Base-by-base conservation (phyloP, 2,329 filamentous ascomycete species). In the Fusarium neocosmosporiellum region DNA sequence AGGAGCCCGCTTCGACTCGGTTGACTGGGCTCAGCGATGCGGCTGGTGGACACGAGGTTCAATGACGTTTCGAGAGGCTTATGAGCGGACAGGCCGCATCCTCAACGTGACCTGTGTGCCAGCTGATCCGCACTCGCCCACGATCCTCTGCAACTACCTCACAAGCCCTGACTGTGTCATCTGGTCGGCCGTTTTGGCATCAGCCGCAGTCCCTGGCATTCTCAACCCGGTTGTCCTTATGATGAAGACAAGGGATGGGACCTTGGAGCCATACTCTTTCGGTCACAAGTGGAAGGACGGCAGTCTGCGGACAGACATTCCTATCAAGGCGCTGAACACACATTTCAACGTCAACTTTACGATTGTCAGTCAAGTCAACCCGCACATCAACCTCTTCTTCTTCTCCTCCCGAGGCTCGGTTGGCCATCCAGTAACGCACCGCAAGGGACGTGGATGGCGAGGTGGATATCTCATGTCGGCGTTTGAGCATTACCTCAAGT, bases 231-330 rank as follows among this genome's bases (percentile, higher is more conserved):
- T 97, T 3, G 96, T 99, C 1, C 90, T 99, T 9, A 94, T 94
- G 86, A 95, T 98, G 86, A 98, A 97, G 84, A 93, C 89, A 61
- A 86, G 88, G 20, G 89, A 95, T 67, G 95, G 95, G 1, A 91
- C 87, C 3, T 86, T 99, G 5, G 90, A 91, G 1, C 96, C 96
- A 0, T 99, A 98, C 82, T 97, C 94, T 1, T 99, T 99, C 79
- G 96, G 96, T 0, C 95, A 98, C 86, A 98, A 98, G 84, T 99
- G 96, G 96, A 99, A 99, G 83, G 96, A 99, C 80, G 96, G 96
- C 61, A 96, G 93, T 75, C 84, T 99, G 63, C 90, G 96, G 39
- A 99, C 96, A 1, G 96, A 99, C 78, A 98, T 99, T 31, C 96
- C 96, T 0, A 90, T 99, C 78, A 96, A 96, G 82, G 93, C 95